Evolutionary conservation across 2,329 filamentous ascomycete genomes (phyloP).

Genomic region (Curvularia verruculosa): DNA sequence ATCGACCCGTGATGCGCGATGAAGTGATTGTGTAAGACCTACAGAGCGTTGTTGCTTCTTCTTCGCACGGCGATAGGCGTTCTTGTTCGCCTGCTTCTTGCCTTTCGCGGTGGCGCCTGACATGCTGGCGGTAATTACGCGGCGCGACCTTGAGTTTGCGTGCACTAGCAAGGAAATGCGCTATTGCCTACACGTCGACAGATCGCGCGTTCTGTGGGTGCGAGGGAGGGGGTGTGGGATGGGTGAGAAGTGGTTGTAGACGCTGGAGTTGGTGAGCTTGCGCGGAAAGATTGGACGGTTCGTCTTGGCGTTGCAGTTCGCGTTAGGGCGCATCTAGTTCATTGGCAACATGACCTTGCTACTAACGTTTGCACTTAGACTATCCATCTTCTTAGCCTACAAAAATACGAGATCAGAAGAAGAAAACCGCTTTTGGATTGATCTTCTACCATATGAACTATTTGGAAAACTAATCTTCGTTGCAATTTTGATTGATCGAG

Average conservation of each 20-base stretch:
- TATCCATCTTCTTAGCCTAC: background rate
- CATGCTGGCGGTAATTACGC: conserved; percentile 30
- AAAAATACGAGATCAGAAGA: background rate
- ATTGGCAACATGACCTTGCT: background rate
- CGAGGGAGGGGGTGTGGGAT: conserved; percentile 1
- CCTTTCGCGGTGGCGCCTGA: conserved; percentile 35
- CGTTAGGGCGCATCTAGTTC: background rate
- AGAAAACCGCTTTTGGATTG: background rate
- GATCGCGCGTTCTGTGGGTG: conserved; percentile 7
- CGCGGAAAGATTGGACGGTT: conserved; percentile 17
- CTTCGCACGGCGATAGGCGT: conserved; percentile 88
- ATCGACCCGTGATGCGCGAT: conserved; percentile 3
- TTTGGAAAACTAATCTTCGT: background rate
- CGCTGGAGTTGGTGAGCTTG: conserved; percentile 14
- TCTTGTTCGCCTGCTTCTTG: conserved; percentile 80
- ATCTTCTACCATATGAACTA: no score
- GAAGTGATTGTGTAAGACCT: conserved; percentile 28
- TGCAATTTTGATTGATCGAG: background rate
- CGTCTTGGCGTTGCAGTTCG: conserved; percentile 10
- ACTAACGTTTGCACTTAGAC: background rate
- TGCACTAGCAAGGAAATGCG: background rate
- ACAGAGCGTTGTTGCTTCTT: conserved; percentile 87
- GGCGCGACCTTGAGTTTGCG: conserved; percentile 7
- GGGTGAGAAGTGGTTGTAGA: conserved; percentile 4
- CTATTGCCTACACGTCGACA: background rate